Conservation (phyloP, 2,329 filamentous ascomycete genomes). For the Beauveria pseudobassiana region DNA sequence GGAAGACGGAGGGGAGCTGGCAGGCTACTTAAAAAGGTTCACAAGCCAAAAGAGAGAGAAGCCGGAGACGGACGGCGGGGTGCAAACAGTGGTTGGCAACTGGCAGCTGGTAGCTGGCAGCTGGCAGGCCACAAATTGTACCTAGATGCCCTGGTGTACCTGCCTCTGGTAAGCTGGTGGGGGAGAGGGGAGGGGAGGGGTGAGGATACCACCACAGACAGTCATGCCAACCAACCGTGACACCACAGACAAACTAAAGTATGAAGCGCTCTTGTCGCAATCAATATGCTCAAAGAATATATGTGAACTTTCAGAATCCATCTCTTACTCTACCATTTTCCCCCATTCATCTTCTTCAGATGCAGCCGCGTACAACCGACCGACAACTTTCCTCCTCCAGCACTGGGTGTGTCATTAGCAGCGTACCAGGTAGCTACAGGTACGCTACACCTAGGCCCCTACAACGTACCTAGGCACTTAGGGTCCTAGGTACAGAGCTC, state of each 20-base stretch:
- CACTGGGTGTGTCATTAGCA: not conserved
- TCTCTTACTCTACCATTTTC: not conserved
- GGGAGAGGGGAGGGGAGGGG: not conserved
- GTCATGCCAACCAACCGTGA: not conserved
- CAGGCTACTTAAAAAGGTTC: constrained; percentile 9
- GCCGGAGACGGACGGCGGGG: constrained; percentile 12
- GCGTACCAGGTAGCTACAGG: not conserved
- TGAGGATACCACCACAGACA: not conserved
- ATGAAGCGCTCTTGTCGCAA: not conserved
- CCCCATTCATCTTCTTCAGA: not conserved
- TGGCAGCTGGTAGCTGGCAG: not conserved
- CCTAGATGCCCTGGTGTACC: not conserved
- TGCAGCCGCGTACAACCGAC: not conserved
- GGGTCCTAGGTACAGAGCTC: not conserved
- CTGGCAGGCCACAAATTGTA: too few relatives aligned
- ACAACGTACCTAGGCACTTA: too few relatives aligned
- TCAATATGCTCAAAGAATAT: not conserved
- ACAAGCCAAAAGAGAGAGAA: constrained; percentile 4
- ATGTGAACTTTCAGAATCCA: not conserved
- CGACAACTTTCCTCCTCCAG: not conserved
- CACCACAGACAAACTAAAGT: not conserved
- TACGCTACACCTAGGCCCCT: too few relatives aligned
- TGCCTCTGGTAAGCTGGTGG: not conserved
- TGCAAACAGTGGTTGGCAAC: not conserved
- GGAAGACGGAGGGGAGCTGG: constrained; percentile 7